phyloP scores from a whole-genome alignment of 768 basidiomycete species.

The Exsudoporus frostii region DNA sequence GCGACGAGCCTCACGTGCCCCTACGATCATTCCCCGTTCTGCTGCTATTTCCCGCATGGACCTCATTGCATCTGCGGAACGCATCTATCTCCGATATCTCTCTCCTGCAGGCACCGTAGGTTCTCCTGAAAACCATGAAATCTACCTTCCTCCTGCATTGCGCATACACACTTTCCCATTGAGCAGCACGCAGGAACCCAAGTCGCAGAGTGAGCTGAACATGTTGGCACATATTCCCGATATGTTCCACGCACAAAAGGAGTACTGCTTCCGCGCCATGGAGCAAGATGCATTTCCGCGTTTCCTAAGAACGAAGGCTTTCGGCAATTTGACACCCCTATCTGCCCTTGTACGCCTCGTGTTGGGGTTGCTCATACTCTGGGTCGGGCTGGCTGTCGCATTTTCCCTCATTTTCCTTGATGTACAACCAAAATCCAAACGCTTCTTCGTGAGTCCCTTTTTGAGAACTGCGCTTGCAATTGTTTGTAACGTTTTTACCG shows the following conservation, averaged over 20 bases:
- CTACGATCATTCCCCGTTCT: conserved; percentile 91
- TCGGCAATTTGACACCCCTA: conserved; percentile 93
- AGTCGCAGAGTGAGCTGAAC: conserved; percentile 59
- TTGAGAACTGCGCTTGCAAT: not conserved
- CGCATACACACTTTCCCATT: conserved; percentile 91
- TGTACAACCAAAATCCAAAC: conserved; percentile 84
- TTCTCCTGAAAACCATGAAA: conserved; percentile 90
- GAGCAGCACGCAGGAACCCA: conserved; percentile 69
- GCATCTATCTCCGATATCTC: conserved; percentile 94
- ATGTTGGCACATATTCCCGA: conserved; percentile 91
- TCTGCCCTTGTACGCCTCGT: conserved; percentile 85
- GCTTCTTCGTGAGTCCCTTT: conserved; percentile 81
- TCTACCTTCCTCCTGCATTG: conserved; percentile 91
- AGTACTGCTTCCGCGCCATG: conserved; percentile 95
- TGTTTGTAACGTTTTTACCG: conserved; percentile 1
- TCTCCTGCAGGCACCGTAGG: conserved; percentile 74
- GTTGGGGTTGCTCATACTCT: conserved; percentile 78
- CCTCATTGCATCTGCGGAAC: conserved; percentile 90
- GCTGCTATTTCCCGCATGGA: conserved; percentile 87
- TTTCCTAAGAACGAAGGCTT: conserved; percentile 96
- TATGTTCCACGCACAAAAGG: conserved; percentile 96
- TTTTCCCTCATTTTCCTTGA: conserved; percentile 95
- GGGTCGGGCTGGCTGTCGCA: conserved; percentile 90
- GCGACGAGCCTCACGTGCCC: conserved; percentile 81
- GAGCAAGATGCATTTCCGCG: conserved; percentile 93